Evolutionary conservation across 768 basidiomycete species (phyloP).

Genomic region (Hydnomerulius pinastri): DNA sequence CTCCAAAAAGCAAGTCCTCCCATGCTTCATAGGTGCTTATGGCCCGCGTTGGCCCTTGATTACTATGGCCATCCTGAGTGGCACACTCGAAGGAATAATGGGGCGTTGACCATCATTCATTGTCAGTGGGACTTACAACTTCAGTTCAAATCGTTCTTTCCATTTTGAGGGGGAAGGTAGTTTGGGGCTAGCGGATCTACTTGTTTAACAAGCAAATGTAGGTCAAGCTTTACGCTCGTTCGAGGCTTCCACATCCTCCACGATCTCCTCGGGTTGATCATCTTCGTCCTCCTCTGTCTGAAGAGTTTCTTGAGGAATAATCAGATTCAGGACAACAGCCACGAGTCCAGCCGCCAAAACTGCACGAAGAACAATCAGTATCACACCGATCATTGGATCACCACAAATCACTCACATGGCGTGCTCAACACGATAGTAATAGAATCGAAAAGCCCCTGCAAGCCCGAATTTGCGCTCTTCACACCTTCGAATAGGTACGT

Average conservation of each 20-base stretch:
- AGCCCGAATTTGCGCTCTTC: constrained; percentile 47
- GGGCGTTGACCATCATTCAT: too few species aligned
- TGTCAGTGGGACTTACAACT: too few species aligned
- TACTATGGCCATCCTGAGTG: too few species aligned
- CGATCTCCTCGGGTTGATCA: constrained; percentile 17
- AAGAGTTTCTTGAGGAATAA: constrained; percentile 45
- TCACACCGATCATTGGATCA: background rate
- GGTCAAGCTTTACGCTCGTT: background rate
- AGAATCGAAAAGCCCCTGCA: constrained; percentile 71
- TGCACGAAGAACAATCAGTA: constrained; percentile 22
- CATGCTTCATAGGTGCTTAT: too few species aligned
- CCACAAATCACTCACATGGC: constrained; percentile 58
- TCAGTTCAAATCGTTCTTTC: too few species aligned
- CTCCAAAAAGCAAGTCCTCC: too few species aligned
- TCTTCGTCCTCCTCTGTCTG: constrained; percentile 27
- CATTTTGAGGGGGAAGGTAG: background rate
- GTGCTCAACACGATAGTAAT: constrained; percentile 81
- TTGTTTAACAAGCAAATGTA: too few species aligned
- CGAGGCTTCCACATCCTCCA: constrained; percentile 27
- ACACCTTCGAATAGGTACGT: constrained; percentile 72
- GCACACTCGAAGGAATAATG: too few species aligned
- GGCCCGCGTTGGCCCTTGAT: too few species aligned
- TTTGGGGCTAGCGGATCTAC: too few species aligned
- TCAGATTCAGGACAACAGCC: constrained; percentile 56
- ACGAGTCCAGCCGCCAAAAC: constrained; percentile 61